Evolutionary conservation across 805 yeast species (phyloP), one percentile per base, ranked within the genome.

Genomic region (Candida peoriensis): DNA sequence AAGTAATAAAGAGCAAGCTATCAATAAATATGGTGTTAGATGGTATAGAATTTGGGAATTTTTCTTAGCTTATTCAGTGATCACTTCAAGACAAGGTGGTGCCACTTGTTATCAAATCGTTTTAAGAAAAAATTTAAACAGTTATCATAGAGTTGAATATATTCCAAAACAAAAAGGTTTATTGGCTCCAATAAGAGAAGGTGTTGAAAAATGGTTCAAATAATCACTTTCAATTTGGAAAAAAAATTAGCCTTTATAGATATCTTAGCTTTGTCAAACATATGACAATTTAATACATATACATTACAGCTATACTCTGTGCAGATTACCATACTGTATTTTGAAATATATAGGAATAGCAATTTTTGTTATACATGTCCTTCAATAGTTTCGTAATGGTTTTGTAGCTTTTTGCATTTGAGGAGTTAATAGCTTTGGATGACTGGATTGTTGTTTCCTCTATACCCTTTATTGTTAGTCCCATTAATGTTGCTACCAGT

Each of bases 1-100:
- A 54, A 79, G 80, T 41, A 86, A 87, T 76, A 75, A 74, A 64
- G 89, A 84, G 33, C 68, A 75, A 57, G 86, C 76, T 43, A 68
- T 78, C 41, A 72, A 74, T 67, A 85, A 83, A 67, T 87, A 87
- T 55, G 96, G 96, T 52, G 61, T 73, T 49, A 81, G 80, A 66
- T 87, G 96, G 96, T 88, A 69, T 68, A 78, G 93, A 63, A 86
- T 86, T 62, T 87, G 96, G 96, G 94, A 85, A 66, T 86, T 63
- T 70, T 87, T 87, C 69, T 75, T 87, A 55, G 85, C 94, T 44
- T 74, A 72, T 30, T 83, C 96, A 13, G 76, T 84, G 36, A 82
- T 87, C 54, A 78, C 82, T 43, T 78, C 95, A 12, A 84, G 96
- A 74, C 95, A 87, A 69, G 95, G 96, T 50, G 77, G 89, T 50